These are phyloP conservation scores for Diaporthe ampelina DNA, from an alignment of 2,329 filamentous ascomycete species.

Conservation along the genomic window DNA sequence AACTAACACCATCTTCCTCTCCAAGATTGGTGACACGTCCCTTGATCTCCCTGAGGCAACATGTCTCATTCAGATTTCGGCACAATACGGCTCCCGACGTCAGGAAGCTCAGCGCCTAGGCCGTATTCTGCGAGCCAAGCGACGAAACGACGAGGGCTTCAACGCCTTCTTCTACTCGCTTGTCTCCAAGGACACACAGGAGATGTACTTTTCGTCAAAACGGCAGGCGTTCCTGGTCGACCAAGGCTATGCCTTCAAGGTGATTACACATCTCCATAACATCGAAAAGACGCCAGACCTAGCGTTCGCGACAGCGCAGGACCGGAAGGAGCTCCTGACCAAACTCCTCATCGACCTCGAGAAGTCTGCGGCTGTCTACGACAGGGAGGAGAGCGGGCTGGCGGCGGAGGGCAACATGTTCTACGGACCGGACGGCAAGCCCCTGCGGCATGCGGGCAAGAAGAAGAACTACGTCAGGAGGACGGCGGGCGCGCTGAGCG, in stretches of 20 bases:
- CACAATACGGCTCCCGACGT: constrained; percentile 95
- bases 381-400: constrained; percentile 46
- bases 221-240: constrained; percentile 97
- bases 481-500: constrained; percentile 87
- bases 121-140: constrained; percentile 93
- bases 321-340: constrained; percentile 87
- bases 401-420: constrained; percentile 56
- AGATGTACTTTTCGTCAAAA: constrained; percentile 98
- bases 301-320: constrained; percentile 82
- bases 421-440: constrained; percentile 49
- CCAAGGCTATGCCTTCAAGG: constrained; percentile 98
- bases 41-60: constrained; percentile 96
- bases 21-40: constrained; percentile 98
- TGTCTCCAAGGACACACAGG: constrained; percentile 95
- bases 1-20: constrained; percentile 94
- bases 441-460: constrained; percentile 47
- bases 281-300: constrained; percentile 87
- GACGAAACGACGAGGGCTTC: constrained; percentile 97
- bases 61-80: constrained; percentile 96
- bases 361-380: constrained; percentile 50
- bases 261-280: constrained; percentile 94
- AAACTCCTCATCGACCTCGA: constrained; percentile 93
- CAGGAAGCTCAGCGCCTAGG: constrained; percentile 96
- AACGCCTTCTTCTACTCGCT: constrained; percentile 99
- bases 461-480: constrained; percentile 75